Conservation (phyloP, 176 grass and related monocot species). For the Pontederia paniculata region DNA sequence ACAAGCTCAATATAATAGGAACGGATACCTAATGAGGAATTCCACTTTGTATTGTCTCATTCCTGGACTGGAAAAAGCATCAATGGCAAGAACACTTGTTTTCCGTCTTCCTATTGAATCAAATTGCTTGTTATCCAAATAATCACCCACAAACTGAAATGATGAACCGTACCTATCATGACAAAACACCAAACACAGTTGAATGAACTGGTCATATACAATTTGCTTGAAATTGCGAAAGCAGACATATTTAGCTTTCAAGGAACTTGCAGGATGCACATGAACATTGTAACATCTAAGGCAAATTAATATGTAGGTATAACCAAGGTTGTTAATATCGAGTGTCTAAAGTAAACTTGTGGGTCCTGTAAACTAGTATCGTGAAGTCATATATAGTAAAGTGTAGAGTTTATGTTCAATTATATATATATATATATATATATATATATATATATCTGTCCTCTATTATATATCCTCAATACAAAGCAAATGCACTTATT, state of each 20-base stretch:
- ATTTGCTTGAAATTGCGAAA: background rate
- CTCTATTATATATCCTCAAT: too few relatives aligned
- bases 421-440: too few relatives aligned
- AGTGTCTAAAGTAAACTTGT: too few relatives aligned
- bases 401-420: too few relatives aligned
- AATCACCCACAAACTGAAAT: conserved; percentile 67
- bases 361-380: too few relatives aligned
- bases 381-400: too few relatives aligned
- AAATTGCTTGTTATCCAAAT: conserved; percentile 59
- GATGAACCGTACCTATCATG: conserved; percentile 56
- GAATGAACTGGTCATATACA: background rate
- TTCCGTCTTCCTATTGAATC: conserved; percentile 53
- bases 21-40: conserved; percentile 54
- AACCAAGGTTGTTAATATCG: too few relatives aligned
- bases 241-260: background rate
- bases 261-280: too few relatives aligned
- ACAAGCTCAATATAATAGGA: background rate
- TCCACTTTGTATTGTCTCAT: conserved; percentile 52
- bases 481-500: too few relatives aligned
- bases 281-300: too few relatives aligned
- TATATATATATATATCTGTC: too few relatives aligned
- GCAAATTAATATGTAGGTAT: too few relatives aligned
- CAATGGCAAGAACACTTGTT: conserved; percentile 78
- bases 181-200: background rate
- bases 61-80: conserved; percentile 60